A percentile compares a stretch with the other conserved stretches of the same genome.
Evolutionary conservation across 306 rosid species (phyloP).

Genomic region (Fragaria iinumae): DNA sequence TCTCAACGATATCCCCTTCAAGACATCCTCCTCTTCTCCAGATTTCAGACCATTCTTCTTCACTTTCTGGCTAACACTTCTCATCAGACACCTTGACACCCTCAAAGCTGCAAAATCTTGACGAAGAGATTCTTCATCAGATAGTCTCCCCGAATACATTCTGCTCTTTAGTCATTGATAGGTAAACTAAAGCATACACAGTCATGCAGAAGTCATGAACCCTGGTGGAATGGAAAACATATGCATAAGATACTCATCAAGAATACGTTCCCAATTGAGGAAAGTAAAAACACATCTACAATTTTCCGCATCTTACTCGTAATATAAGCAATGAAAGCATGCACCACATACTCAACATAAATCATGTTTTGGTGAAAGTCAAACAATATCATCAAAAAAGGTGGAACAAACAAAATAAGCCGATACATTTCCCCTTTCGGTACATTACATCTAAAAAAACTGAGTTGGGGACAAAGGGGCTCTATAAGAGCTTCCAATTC

Average conservation of each 20-base stretch:
- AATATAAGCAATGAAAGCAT: background rate
- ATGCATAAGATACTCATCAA: conserved; percentile 15
- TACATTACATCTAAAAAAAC: background rate
- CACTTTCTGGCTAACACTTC: conserved; percentile 87
- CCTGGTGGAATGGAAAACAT: conserved; percentile 28
- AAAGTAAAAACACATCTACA: background rate
- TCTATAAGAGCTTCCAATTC: background rate
- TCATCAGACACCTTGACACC: conserved; percentile 79
- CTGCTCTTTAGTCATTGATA: conserved; percentile 34
- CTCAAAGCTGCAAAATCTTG: conserved; percentile 70
- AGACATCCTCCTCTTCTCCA: conserved; percentile 63
- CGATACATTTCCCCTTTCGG: background rate
- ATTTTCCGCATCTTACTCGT: background rate
- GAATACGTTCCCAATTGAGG: background rate
- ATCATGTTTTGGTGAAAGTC: background rate
- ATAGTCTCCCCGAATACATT: conserved; percentile 58
- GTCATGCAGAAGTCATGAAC: conserved; percentile 19
- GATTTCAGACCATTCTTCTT: conserved; percentile 60
- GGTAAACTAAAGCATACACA: conserved; percentile 23
- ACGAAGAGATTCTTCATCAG: conserved; percentile 52
- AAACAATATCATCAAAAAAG: background rate
- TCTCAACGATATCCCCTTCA: conserved; percentile 64
- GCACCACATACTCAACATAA: background rate
- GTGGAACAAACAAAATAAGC: background rate
- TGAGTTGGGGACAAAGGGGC: background rate